These are phyloP conservation scores for Macrolepiota fuliginosa DNA, from an alignment of 768 basidiomycete genomes.

Conservation along the genomic window DNA sequence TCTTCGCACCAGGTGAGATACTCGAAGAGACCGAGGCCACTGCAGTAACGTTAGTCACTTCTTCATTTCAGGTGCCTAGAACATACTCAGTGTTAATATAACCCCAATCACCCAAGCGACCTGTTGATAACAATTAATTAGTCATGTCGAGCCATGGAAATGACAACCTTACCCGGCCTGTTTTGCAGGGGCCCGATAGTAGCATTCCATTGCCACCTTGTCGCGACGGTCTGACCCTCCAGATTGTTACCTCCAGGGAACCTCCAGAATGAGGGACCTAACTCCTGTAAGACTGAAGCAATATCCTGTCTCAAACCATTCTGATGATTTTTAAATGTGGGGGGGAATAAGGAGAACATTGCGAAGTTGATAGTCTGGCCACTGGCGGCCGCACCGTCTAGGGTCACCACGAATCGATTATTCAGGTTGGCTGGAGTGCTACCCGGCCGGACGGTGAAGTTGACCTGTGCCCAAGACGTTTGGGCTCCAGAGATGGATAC, in stretches of 20 bases:
- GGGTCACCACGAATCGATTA: constrained; percentile 53
- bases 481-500: constrained; percentile 39
- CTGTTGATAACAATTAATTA: constrained; percentile 17
- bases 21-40: constrained; percentile 56
- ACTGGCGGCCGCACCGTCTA: constrained; percentile 38
- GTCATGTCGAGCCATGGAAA: background rate
- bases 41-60: constrained; percentile 15
- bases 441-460: constrained; percentile 38
- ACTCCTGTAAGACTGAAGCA: constrained; percentile 53
- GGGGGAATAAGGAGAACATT: constrained; percentile 65
- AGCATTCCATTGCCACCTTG: constrained; percentile 66
- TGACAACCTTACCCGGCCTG: constrained; percentile 32
- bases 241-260: constrained; percentile 71
- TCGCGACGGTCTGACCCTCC: constrained; percentile 54
- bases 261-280: constrained; percentile 61
- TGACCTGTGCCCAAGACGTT: constrained; percentile 49
- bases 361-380: constrained; percentile 54
- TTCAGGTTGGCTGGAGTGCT: constrained; percentile 35
- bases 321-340: constrained; percentile 56
- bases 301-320: constrained; percentile 66
- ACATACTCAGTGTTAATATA: constrained; percentile 60
- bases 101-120: constrained; percentile 59
- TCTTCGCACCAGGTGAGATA: constrained; percentile 61
- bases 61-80: no score
- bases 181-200: constrained; percentile 54